Evolutionary conservation across 352 stramenopile species (phyloP).

Genomic region (Phytophthora pluvialis): DNA sequence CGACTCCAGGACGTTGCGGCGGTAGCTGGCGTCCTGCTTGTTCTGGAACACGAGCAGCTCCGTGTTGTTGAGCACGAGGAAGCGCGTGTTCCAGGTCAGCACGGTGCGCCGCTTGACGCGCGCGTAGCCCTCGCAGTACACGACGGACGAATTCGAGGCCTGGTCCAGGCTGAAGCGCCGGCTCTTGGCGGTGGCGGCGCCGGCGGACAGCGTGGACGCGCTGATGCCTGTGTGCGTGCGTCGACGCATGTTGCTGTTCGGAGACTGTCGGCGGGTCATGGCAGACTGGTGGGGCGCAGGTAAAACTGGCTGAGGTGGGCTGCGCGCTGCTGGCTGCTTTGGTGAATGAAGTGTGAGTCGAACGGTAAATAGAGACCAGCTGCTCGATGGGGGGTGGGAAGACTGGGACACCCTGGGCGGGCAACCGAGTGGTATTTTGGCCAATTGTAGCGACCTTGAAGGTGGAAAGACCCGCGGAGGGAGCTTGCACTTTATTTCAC

Average conservation of each 20-base stretch:
- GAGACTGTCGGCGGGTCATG: conserved; percentile 16
- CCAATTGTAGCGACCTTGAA: conserved; percentile 14
- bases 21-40: conserved; percentile 60
- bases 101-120: conserved; percentile 65
- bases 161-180: conserved; percentile 41
- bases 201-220: not conserved
- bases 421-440: not conserved
- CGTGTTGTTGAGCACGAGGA: conserved; percentile 53
- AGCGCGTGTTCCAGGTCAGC: conserved; percentile 69
- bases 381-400: conserved; percentile 18
- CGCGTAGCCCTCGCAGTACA: conserved; percentile 66
- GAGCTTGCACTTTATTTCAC: not conserved
- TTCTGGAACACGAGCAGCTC: conserved; percentile 56
- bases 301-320: not conserved
- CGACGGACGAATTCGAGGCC: conserved; percentile 7
- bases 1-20: conserved; percentile 46
- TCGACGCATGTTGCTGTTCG: conserved; percentile 14
- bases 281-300: not conserved
- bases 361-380: conserved; percentile 18
- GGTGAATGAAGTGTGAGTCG: conserved; percentile 16
- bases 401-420: not conserved
- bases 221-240: conserved; percentile 15
- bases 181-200: conserved; percentile 13
- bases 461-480: conserved; percentile 16
- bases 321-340: not conserved